Evolutionary conservation across 176 grass and related monocot species (phyloP), one percentile per base, ranked within the genome.

Genomic region (Poa annua): DNA sequence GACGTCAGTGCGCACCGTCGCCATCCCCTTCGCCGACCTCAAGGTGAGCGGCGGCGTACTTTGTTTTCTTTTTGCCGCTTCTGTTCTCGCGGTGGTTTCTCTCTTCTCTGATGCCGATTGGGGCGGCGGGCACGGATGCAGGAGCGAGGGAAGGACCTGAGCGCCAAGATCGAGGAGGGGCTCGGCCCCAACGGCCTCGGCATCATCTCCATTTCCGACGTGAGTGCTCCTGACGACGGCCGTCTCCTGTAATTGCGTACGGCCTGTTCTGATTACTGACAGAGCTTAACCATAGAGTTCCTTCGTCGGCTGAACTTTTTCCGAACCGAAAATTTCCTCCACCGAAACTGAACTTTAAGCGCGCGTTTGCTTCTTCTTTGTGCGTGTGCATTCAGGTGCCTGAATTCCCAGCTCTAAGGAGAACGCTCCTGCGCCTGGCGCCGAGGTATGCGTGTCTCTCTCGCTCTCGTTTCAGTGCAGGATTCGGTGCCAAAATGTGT

Each of bases 161-260:
- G 88, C 55, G 61, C 10, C 35, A 88, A 85, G 80, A 98, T 98
- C 39, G 92, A 98, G 81, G 92, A 98, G 91, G 96, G 96, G 41
- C 85, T 98, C 32, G 91, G 96, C 3, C 92, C 96, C 55, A 56
- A 80, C 49, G 96, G 92, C 15, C 86, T 95, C 20, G 96, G 96
- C n/a, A 95, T 98, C 76, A 83, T 98, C 82, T 90, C 92, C 62
- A 81, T 98, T 83, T 83, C 96, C 36, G 82, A 88, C 86, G 96
- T 98, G 76, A 85, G 92, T 90, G 20, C 0, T 7, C 6, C 38
- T 39, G 5, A 39, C 6, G 38, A 39, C 35, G 35, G 35, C 35
- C 35, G 4, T 4, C 4, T 5, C 35, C 35, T 36, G 35, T 36
- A 36, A 36, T 36, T 56, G 50, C 8, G 13, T 33, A 2, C 32